Conservation (phyloP, 148 eudicot species). For the Fagopyrum homotropicum region DNA sequence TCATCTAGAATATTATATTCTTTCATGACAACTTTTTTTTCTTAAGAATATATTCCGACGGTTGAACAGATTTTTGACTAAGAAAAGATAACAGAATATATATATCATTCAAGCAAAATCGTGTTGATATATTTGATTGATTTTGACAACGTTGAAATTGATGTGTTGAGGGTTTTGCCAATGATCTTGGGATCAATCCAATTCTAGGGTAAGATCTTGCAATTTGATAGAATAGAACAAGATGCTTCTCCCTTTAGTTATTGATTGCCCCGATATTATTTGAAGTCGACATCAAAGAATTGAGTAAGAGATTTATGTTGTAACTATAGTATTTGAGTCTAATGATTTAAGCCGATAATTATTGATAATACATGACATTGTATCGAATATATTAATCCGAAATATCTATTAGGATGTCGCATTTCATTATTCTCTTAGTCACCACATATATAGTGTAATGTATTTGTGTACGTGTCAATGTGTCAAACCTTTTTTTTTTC, state of each 20-base stretch:
- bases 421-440: too few species aligned
- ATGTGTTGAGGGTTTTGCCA: neutral
- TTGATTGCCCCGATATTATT: neutral
- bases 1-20: neutral
- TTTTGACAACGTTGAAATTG: neutral
- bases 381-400: too few species aligned
- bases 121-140: neutral
- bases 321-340: too few species aligned
- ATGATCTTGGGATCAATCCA: neutral
- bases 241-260: neutral
- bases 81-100: neutral
- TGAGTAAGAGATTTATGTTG: too few species aligned
- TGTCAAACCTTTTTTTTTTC: too few species aligned
- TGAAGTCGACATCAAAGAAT: too few species aligned
- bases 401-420: too few species aligned
- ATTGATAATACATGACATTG: too few species aligned
- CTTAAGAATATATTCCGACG: neutral
- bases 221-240: neutral
- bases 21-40: neutral
- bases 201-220: neutral
- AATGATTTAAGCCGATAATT: too few species aligned
- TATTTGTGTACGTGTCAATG: too few species aligned
- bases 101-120: neutral
- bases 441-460: too few species aligned
- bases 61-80: neutral